Percentiles rank a stretch among this genome's conserved stretches.
These are phyloP conservation scores for Ilyonectria sp. DNA, from an alignment of 2,329 filamentous ascomycete species.

Conservation along the genomic window DNA sequence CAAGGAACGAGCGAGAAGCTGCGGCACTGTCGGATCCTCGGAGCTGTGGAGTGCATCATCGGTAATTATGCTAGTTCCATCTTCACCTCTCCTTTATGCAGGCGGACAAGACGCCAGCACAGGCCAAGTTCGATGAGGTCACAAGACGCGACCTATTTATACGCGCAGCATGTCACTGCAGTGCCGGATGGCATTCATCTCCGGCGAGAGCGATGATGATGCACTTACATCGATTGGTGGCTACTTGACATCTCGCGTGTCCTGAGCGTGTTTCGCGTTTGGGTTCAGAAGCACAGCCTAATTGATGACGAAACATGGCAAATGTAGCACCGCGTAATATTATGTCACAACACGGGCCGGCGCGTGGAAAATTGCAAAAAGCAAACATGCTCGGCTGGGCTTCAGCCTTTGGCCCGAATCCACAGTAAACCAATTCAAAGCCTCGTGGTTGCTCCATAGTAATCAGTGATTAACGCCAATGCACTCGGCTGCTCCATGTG, in stretches of 20 bases:
- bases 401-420: not conserved
- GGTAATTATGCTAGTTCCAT: not conserved
- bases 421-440: not conserved
- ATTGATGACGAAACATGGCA: not conserved
- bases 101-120: not conserved
- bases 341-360: not conserved
- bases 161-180: not conserved
- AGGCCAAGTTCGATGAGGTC: not conserved
- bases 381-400: not conserved
- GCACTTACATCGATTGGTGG: not conserved
- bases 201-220: not conserved
- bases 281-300: not conserved
- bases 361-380: not conserved
- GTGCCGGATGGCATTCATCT: not conserved
- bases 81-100: constrained; percentile 3
- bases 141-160: constrained; percentile 3
- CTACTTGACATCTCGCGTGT: not conserved
- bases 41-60: not conserved
- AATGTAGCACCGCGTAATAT: not conserved
- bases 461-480: not conserved
- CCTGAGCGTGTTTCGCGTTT: not conserved
- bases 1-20: not conserved
- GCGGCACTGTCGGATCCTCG: not conserved
- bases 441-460: not conserved
- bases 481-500: not conserved